Conservation (phyloP, 495 filamentous ascomycete genomes). For the Aspergillus wentii region DNA sequence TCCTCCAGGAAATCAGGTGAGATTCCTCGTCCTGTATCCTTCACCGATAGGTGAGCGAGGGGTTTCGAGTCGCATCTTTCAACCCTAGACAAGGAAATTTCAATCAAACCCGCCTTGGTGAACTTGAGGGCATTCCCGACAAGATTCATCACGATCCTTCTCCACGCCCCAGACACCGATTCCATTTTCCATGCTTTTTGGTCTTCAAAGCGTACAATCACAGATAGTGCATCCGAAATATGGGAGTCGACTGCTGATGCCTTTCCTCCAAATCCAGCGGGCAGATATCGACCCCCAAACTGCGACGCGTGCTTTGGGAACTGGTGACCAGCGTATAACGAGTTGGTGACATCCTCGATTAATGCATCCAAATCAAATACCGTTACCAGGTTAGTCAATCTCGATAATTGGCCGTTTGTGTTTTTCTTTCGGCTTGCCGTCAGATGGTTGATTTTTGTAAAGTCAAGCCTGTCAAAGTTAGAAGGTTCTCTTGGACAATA, state of each 20-base stretch:
- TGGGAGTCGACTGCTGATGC: background rate
- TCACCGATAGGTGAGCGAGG: conserved; percentile 44
- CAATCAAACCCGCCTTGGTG: conserved; percentile 54
- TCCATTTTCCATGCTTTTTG: conserved; percentile 47
- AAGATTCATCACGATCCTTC: conserved; percentile 67
- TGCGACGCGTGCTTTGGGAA: conserved; percentile 10
- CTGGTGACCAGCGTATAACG: conserved; percentile 14
- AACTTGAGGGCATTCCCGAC: conserved; percentile 73
- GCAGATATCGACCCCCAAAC: conserved; percentile 8
- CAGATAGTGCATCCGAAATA: conserved; percentile 25
- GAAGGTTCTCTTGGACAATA: too few species aligned
- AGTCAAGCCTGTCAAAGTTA: conserved; percentile 36
- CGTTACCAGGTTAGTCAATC: conserved; percentile 6
- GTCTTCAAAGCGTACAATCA: conserved; percentile 54
- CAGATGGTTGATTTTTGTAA: conserved; percentile 49
- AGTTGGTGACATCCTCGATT: conserved; percentile 14
- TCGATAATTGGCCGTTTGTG: background rate
- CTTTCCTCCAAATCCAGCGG: conserved; percentile 12
- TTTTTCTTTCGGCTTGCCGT: conserved; percentile 10
- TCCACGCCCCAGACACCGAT: conserved; percentile 57
- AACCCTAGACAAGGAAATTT: conserved; percentile 41
- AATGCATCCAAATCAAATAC: conserved; percentile 13
- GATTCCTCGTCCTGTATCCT: conserved; percentile 67
- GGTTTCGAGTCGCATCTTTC: conserved; percentile 13
- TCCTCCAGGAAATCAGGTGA: conserved; percentile 62